Conservation (phyloP, 73 alveolate genomes). For the Stentor roeselii region DNA sequence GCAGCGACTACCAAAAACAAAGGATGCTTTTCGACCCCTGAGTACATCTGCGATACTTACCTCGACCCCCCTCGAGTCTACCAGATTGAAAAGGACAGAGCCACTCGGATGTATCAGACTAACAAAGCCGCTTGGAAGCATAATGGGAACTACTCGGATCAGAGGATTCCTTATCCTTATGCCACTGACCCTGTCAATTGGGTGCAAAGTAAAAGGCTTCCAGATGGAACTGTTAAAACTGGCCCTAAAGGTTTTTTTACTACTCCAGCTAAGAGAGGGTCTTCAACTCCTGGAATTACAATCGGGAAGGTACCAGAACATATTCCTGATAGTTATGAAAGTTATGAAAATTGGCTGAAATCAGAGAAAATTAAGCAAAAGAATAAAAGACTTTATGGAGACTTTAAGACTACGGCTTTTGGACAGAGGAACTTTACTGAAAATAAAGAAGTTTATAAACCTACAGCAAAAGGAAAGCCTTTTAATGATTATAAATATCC, state of each 20-base stretch:
- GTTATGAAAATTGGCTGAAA: slow-evolving; percentile 16
- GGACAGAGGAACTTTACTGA: slow-evolving; percentile 14
- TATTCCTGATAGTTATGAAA: neutral
- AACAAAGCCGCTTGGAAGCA: neutral
- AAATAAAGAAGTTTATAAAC: neutral
- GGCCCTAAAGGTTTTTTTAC: slow-evolving; percentile 25
- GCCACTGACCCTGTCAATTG: neutral
- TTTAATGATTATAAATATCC: neutral
- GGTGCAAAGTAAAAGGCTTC: neutral
- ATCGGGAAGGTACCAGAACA: slow-evolving; percentile 15
- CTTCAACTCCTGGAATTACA: slow-evolving; percentile 15
- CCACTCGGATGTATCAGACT: neutral
- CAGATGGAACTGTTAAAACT: neutral
- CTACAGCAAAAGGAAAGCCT: neutral
- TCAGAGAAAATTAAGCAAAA: neutral
- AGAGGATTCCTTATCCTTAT: neutral
- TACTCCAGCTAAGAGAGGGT: slow-evolving; percentile 18
- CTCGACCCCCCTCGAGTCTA: neutral
- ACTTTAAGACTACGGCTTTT: neutral
- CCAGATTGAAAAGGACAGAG: neutral
- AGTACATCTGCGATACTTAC: neutral
- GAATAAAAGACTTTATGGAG: neutral
- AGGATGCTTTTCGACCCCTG: slow-evolving; percentile 13
- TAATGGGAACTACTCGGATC: neutral
- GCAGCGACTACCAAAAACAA: neutral